Percentiles rank a stretch among this genome's conserved stretches.
These are phyloP conservation scores for Penicillium angulare DNA, from an alignment of 495 filamentous ascomycete genomes.

Conservation along the genomic window DNA sequence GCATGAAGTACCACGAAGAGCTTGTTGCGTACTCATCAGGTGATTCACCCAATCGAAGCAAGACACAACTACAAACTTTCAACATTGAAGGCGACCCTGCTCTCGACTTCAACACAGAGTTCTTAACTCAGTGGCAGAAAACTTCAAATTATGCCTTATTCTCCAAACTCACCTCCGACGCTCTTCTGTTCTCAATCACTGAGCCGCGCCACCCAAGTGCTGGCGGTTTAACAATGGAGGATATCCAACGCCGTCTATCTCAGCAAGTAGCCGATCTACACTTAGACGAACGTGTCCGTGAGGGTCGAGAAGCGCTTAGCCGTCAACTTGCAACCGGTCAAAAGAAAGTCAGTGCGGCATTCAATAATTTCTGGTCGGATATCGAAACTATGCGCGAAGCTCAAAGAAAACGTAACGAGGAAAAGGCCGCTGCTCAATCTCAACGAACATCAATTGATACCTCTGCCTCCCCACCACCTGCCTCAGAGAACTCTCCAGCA, in stretches of 20 bases:
- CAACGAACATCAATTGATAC: constrained; percentile 35
- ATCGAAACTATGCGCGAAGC: constrained; percentile 83
- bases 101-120: constrained; percentile 71
- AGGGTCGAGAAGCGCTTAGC: constrained; percentile 73
- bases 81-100: constrained; percentile 80
- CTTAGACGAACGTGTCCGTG: constrained; percentile 78
- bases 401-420: constrained; percentile 68
- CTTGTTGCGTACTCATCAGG: constrained; percentile 40
- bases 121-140: constrained; percentile 71
- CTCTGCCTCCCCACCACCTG: constrained; percentile 19
- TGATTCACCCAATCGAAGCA: constrained; percentile 30
- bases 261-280: constrained; percentile 88
- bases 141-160: constrained; percentile 91
- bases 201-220: constrained; percentile 91
- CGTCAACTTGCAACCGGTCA: constrained; percentile 77
- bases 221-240: constrained; percentile 91
- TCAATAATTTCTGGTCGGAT: constrained; percentile 85
- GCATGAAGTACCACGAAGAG: constrained; percentile 85
- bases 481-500: constrained; percentile 21
- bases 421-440: constrained; percentile 37
- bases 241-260: constrained; percentile 84
- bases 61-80: constrained; percentile 36
- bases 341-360: constrained; percentile 78
- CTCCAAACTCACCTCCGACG: constrained; percentile 70
- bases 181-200: constrained; percentile 88